These are phyloP conservation scores for Botrytis aclada DNA, from an alignment of 2,329 filamentous ascomycete species.

Conservation along the genomic window DNA sequence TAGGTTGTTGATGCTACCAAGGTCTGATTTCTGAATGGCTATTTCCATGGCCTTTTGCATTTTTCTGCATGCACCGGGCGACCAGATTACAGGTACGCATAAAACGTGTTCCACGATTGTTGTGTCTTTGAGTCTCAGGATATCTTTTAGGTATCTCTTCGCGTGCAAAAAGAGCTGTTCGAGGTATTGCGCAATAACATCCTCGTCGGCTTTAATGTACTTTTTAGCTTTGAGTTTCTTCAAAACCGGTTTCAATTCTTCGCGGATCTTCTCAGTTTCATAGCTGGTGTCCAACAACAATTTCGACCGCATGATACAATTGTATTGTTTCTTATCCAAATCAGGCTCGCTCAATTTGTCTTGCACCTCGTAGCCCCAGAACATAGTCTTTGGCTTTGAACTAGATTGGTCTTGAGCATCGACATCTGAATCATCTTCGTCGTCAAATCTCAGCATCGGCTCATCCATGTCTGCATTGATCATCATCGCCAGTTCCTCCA, in stretches of 20 bases:
- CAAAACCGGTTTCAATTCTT: conserved; percentile 16
- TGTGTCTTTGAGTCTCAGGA: background rate
- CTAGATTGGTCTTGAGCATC: background rate
- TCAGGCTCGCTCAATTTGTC: conserved; percentile 12
- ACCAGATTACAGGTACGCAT: conserved; percentile 24
- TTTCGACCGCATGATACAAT: conserved; percentile 22
- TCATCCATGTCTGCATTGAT: background rate
- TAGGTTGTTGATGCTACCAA: conserved; percentile 27
- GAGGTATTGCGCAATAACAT: conserved; percentile 26
- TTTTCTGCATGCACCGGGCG: conserved; percentile 21
- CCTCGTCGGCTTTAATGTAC: conserved; percentile 18
- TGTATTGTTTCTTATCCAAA: conserved; percentile 17
- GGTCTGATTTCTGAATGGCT: conserved; percentile 13
- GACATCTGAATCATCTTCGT: background rate
- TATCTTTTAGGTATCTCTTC: conserved; percentile 11
- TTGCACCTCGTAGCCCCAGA: conserved; percentile 24
- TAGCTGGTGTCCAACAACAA: conserved; percentile 24
- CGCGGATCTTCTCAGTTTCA: conserved; percentile 21
- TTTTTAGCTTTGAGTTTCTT: conserved; percentile 11
- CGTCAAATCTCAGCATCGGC: background rate
- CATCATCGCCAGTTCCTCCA: background rate
- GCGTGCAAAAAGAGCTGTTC: conserved; percentile 23
- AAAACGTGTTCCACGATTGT: conserved; percentile 22
- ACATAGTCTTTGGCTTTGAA: background rate
- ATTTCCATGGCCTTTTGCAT: conserved; percentile 25